phyloP scores from a whole-genome alignment of 495 filamentous ascomycete genomes.

The Penicillium goetzii region DNA sequence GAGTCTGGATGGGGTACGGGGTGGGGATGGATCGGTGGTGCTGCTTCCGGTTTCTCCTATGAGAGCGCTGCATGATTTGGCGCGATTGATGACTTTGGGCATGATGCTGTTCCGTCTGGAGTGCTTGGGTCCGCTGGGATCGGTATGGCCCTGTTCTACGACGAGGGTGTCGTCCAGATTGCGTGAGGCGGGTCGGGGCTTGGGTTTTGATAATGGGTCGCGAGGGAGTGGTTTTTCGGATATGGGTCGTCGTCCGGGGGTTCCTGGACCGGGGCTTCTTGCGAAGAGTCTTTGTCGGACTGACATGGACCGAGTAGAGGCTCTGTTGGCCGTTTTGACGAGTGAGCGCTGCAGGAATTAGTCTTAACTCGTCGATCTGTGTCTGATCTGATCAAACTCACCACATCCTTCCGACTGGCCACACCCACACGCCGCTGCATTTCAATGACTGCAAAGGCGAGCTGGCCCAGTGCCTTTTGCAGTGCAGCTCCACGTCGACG shows the following conservation, averaged over 20 bases:
- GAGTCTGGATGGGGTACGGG: constrained; percentile 29
- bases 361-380: too few species aligned
- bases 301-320: constrained; percentile 24
- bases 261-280: constrained; percentile 13
- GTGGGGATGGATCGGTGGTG: constrained; percentile 18
- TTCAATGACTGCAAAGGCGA: constrained; percentile 70
- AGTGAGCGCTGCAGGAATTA: constrained; percentile 28
- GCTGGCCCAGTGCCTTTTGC: constrained; percentile 61
- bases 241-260: constrained; percentile 1
- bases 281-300: constrained; percentile 33
- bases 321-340: constrained; percentile 16
- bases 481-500: constrained; percentile 66
- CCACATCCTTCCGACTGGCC: constrained; percentile 66
- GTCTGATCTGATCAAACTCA: constrained; percentile 28
- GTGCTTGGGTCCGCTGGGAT: background rate
- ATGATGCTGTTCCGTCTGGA: constrained; percentile 15
- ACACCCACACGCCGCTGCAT: constrained; percentile 76
- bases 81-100: constrained; percentile 21
- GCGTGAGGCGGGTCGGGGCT: constrained; percentile 15
- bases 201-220: constrained; percentile 32
- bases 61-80: constrained; percentile 35
- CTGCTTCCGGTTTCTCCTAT: constrained; percentile 11
- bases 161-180: constrained; percentile 15
- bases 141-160: constrained; percentile 27
- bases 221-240: constrained; percentile 43